Evolutionary conservation across 768 basidiomycete genomes (phyloP).

Genomic region (Tremella yokohamensis): DNA sequence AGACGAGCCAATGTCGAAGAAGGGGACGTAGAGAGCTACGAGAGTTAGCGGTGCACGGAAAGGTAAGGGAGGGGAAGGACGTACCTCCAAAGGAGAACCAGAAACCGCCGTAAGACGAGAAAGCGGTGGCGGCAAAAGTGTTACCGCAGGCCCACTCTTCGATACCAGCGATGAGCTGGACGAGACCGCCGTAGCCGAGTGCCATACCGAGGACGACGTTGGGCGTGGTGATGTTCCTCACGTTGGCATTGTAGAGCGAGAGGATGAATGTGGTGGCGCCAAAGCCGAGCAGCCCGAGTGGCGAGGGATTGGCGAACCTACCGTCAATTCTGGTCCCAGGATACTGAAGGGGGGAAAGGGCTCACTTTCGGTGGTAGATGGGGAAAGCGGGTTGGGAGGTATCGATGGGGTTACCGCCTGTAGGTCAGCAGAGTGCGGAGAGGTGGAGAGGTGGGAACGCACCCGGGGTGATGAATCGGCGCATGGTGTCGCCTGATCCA

Average conservation of each 20-base stretch:
- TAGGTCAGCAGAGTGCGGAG: no score
- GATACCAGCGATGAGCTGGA: conserved; percentile 83
- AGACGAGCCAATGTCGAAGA: background rate
- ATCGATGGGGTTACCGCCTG: conserved; percentile 43
- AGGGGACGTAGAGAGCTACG: conserved; percentile 36
- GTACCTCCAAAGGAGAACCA: conserved; percentile 41
- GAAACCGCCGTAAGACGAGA: conserved; percentile 49
- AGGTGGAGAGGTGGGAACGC: no score
- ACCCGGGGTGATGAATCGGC: conserved; percentile 40
- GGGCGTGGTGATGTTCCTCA: conserved; percentile 34
- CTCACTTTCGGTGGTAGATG: conserved; percentile 42
- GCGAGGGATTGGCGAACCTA: conserved; percentile 49
- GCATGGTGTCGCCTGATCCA: conserved; percentile 3
- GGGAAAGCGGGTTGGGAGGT: conserved; percentile 40
- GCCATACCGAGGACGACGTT: conserved; percentile 66
- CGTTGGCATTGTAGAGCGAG: conserved; percentile 46
- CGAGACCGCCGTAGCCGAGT: conserved; percentile 75
- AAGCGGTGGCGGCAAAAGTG: conserved; percentile 51
- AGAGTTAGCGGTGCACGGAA: background rate
- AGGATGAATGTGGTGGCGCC: conserved; percentile 51
- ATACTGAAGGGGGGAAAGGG: background rate
- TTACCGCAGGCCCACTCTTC: conserved; percentile 53
- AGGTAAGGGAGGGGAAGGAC: background rate
- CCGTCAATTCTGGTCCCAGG: background rate
- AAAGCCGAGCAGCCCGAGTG: conserved; percentile 47